Percentiles rank a stretch among this genome's conserved stretches.
Evolutionary conservation across 208 protist species (phyloP).

Genomic region (Vickermania ingenoplastis): DNA sequence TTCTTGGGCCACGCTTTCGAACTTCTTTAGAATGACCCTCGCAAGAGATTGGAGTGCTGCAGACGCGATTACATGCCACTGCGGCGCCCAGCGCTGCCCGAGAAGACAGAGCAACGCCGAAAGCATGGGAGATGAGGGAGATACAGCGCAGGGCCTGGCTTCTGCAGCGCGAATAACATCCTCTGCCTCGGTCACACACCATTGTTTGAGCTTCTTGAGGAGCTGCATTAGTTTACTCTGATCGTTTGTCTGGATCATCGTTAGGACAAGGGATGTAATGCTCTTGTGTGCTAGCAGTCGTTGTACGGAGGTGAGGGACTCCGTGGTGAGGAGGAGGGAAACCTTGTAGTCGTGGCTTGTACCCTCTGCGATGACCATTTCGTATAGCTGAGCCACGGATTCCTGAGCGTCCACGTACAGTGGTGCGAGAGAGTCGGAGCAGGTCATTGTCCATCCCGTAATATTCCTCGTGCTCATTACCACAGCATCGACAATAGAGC

Average conservation of each 20-base stretch:
- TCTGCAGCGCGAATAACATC: constrained; percentile 16
- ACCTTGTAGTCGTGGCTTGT: constrained; percentile 81
- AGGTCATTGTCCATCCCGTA: neutral
- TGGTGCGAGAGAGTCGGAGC: neutral
- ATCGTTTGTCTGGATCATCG: constrained; percentile 61
- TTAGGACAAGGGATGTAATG: constrained; percentile 44
- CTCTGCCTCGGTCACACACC: constrained; percentile 51
- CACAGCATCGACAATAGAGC: constrained; percentile 27
- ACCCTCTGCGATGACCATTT: constrained; percentile 55
- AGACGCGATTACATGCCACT: constrained; percentile 75
- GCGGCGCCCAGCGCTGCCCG: constrained; percentile 33
- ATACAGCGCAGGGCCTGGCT: constrained; percentile 5
- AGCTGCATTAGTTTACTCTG: constrained; percentile 78
- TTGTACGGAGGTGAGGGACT: constrained; percentile 47
- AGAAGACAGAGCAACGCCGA: constrained; percentile 54
- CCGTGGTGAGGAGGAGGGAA: constrained; percentile 54
- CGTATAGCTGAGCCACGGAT: constrained; percentile 57
- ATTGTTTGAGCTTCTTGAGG: constrained; percentile 62
- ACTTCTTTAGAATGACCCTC: constrained; percentile 44
- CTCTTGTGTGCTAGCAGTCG: constrained; percentile 54
- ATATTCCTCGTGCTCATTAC: neutral
- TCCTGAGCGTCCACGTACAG: constrained; percentile 32
- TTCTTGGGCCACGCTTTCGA: constrained; percentile 18
- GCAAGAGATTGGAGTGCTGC: constrained; percentile 61
- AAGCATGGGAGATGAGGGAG: constrained; percentile 26